Evolutionary conservation across 139 green algal species (phyloP).

Genomic region (Dunaliella primolecta): DNA sequence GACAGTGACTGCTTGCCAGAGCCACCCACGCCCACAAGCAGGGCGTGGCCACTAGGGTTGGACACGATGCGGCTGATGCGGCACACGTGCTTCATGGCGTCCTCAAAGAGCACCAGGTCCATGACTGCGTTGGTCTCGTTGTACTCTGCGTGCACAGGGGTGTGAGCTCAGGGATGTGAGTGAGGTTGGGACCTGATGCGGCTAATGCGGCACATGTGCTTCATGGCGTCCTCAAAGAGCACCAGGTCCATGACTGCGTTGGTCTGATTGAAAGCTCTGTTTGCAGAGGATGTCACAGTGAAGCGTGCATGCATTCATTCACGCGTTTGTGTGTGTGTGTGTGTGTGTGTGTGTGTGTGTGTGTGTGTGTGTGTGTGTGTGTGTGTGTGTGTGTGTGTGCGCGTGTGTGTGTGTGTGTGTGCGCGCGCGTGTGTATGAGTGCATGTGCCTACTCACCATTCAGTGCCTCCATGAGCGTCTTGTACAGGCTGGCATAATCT

Average conservation of each 20-base stretch:
- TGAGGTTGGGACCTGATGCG: neutral
- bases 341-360: neutral
- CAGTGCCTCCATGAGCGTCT: conserved; percentile 74
- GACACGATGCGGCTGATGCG: conserved; percentile 81
- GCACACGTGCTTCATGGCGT: conserved; percentile 88
- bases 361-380: neutral
- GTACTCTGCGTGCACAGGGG: conserved; percentile 60
- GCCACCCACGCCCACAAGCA: conserved; percentile 86
- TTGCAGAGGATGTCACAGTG: neutral
- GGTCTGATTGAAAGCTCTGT: conserved; percentile 85
- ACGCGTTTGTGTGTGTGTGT: too few relatives aligned
- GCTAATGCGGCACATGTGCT: conserved; percentile 84
- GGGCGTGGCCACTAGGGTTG: conserved; percentile 79
- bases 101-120: conserved; percentile 90
- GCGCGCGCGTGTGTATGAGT: neutral
- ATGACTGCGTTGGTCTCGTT: conserved; percentile 90
- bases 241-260: conserved; percentile 89
- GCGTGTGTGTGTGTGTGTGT: neutral
- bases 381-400: neutral
- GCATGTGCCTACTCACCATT: conserved; percentile 13
- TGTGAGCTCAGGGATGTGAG: neutral
- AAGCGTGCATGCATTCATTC: neutral
- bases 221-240: conserved; percentile 90
- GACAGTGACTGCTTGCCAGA: conserved; percentile 81
- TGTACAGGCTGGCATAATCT: conserved; percentile 64